These are phyloP conservation scores for Pelargonium nanum DNA, from an alignment of 345 rosid species.

Conservation along the genomic window DNA sequence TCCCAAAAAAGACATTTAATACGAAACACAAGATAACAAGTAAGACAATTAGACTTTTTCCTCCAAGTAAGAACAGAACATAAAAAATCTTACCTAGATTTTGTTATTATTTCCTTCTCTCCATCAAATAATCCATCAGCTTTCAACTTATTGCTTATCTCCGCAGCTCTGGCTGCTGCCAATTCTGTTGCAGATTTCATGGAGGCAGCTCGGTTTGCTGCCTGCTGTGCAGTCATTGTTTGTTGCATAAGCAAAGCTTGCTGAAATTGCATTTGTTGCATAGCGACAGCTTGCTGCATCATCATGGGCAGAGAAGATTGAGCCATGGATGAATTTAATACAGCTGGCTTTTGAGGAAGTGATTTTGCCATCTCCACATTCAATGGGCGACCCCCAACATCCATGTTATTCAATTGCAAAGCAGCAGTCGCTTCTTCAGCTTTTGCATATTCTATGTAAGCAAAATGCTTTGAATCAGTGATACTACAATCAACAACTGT, in stretches of 20 bases:
- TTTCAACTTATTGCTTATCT: slow-evolving; percentile 78
- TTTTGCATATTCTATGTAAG: slow-evolving; percentile 78
- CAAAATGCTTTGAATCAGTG: slow-evolving; percentile 84
- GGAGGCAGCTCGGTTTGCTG: slow-evolving; percentile 83
- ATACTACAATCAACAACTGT: slow-evolving; percentile 70
- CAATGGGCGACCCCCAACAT: slow-evolving; percentile 83
- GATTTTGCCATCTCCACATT: slow-evolving; percentile 96
- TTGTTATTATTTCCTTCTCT: slow-evolving; percentile 44
- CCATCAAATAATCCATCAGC: slow-evolving; percentile 65
- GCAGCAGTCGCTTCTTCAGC: slow-evolving; percentile 91
- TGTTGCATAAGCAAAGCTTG: slow-evolving; percentile 98
- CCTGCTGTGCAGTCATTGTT: slow-evolving; percentile 91
- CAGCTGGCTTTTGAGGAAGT: slow-evolving; percentile 68
- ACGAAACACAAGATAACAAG: not conserved
- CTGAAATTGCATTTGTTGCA: slow-evolving; percentile 98
- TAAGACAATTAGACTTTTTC: not conserved
- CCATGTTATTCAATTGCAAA: slow-evolving; percentile 82
- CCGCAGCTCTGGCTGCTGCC: slow-evolving; percentile 97
- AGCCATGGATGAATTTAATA: slow-evolving; percentile 33
- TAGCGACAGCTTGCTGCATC: slow-evolving; percentile 99
- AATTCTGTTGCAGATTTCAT: slow-evolving; percentile 98
- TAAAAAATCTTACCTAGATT: slow-evolving; percentile 45
- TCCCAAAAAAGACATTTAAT: not conserved
- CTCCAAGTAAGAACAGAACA: not conserved
- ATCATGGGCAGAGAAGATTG: slow-evolving; percentile 86